Conservation (phyloP, 192 early-diverging fungal genomes). For the Thamnidium elegans region DNA sequence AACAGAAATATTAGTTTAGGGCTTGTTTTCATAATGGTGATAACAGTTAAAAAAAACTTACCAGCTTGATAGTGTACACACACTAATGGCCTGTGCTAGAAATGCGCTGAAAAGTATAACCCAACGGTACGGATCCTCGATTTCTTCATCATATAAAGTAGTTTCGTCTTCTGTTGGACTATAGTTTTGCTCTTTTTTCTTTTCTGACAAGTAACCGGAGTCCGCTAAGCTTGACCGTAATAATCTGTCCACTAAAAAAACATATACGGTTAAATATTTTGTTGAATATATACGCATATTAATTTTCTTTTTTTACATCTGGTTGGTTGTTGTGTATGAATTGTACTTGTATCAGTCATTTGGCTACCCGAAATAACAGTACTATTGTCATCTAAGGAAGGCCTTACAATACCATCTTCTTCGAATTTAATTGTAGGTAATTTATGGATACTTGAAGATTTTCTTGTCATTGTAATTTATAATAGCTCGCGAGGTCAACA, state of each 20-base stretch:
- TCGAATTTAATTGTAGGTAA: background rate
- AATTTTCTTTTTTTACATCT: background rate
- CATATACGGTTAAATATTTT: background rate
- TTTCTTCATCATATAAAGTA: background rate
- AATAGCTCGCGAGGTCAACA: background rate
- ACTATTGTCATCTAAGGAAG: background rate
- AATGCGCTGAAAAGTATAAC: background rate
- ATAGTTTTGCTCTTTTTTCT: background rate
- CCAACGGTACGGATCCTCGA: constrained; percentile 1
- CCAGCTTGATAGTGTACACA: constrained; percentile 14
- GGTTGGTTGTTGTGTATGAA: background rate
- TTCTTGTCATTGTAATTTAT: background rate
- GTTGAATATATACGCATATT: background rate
- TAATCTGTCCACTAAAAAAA: background rate
- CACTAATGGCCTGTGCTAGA: constrained; percentile 6
- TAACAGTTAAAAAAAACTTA: too few species aligned
- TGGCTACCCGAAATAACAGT: background rate
- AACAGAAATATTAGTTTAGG: too few species aligned
- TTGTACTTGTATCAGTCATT: background rate
- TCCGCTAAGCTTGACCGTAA: background rate
- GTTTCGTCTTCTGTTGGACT: background rate
- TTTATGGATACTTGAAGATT: background rate
- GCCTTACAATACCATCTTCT: background rate
- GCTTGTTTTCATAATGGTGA: too few species aligned
- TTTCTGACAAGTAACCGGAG: background rate